A percentile compares a stretch with the other conserved stretches of the same genome.
phyloP scores from a whole-genome alignment of 139 green algal genomes.

The Mychonastes homosphaera region DNA sequence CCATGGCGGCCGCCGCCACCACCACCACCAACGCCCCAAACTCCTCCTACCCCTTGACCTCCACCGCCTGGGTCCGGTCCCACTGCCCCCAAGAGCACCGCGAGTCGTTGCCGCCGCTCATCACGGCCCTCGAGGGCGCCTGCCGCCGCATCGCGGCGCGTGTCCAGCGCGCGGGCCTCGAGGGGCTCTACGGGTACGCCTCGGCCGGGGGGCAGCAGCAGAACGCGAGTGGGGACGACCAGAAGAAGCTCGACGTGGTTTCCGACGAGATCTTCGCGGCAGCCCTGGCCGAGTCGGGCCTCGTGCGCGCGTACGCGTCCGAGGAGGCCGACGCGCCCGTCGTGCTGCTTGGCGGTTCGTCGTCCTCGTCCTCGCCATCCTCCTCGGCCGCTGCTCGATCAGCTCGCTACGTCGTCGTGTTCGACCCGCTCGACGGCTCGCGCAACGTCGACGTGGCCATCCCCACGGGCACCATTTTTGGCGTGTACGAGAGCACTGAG shows the following conservation, averaged over 20 bases:
- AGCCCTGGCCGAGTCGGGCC: slow-evolving; percentile 20
- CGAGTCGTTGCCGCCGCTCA: no score
- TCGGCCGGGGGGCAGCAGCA: background rate
- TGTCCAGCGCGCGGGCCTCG: slow-evolving; percentile 26
- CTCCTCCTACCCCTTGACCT: no score
- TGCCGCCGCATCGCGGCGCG: background rate
- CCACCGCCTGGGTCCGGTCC: no score
- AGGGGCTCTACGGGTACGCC: slow-evolving; percentile 23
- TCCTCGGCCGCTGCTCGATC: background rate
- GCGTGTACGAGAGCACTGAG: slow-evolving; percentile 34
- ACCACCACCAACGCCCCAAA: no score
- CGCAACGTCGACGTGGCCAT: slow-evolving; percentile 57
- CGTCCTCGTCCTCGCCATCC: background rate
- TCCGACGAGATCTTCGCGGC: slow-evolving; percentile 39
- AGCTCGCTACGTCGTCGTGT: slow-evolving; percentile 37
- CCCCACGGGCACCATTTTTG: slow-evolving; percentile 66
- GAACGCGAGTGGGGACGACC: slow-evolving; percentile 23
- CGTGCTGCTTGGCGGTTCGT: slow-evolving; percentile 1
- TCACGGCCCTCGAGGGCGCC: no score
- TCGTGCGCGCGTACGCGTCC: slow-evolving; percentile 37
- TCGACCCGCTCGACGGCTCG: slow-evolving; percentile 63
- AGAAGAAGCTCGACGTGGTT: slow-evolving; percentile 49
- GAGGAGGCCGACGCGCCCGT: slow-evolving; percentile 57
- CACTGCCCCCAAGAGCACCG: no score
- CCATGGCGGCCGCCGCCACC: no score